phyloP scores from a whole-genome alignment of 306 rosid genomes.

The Ochetophila trinervis region DNA sequence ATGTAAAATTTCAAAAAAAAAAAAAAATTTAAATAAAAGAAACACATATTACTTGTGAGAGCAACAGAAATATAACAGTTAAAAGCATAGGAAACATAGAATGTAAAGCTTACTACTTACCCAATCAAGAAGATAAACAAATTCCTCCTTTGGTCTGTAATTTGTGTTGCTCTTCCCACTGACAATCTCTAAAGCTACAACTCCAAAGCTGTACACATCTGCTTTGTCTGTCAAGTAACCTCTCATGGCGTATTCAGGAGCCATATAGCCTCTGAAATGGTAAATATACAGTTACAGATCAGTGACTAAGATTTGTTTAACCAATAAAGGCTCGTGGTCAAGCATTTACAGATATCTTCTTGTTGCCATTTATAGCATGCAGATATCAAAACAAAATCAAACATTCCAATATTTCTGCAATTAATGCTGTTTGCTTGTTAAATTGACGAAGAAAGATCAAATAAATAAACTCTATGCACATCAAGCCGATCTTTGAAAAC shows the following conservation, averaged over 20 bases:
- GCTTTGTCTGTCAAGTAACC: constrained; percentile 69
- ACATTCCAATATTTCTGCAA: too few relatives aligned
- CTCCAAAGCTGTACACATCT: constrained; percentile 75
- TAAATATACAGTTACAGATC: background rate
- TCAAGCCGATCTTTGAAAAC: too few relatives aligned
- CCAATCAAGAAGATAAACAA: constrained; percentile 85
- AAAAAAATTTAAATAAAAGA: too few relatives aligned
- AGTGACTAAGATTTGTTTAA: background rate
- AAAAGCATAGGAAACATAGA: background rate
- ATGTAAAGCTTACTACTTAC: constrained; percentile 32
- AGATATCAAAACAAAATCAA: too few relatives aligned
- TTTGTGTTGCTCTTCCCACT: constrained; percentile 57
- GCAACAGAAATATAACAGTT: background rate
- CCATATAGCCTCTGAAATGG: constrained; percentile 77
- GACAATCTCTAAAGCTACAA: constrained; percentile 47
- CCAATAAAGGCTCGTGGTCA: too few relatives aligned
- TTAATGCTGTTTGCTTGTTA: too few relatives aligned
- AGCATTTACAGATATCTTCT: too few relatives aligned
- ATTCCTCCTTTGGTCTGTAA: constrained; percentile 56
- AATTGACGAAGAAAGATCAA: too few relatives aligned
- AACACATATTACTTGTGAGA: background rate
- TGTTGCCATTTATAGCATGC: too few relatives aligned
- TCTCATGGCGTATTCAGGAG: constrained; percentile 83
- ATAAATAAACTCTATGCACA: too few relatives aligned
- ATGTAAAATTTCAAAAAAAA: background rate